Percentiles rank a stretch among this genome's conserved stretches.
Evolutionary conservation across 1,139 yeast species (phyloP).

Genomic region (Suhomyces maxii): DNA sequence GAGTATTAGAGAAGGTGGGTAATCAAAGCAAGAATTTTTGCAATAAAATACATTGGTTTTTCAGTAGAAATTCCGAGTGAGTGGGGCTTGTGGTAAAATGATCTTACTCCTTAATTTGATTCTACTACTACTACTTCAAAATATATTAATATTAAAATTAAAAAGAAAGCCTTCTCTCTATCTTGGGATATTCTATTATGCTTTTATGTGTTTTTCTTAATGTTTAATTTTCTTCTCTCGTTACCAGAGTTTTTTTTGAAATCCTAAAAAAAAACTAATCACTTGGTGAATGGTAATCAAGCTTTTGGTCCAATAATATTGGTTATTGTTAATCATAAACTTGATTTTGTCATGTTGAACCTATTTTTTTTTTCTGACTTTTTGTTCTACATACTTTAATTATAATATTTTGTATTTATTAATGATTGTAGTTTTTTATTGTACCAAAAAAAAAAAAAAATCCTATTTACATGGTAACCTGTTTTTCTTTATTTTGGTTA

Average conservation of each 20-base stretch:
- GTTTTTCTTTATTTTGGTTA: not conserved
- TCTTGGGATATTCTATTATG: conserved; percentile 5
- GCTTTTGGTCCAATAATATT: not conserved
- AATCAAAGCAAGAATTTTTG: not conserved
- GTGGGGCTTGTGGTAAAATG: not conserved
- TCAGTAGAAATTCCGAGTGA: not conserved
- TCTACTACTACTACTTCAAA: not conserved
- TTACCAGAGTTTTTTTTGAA: conserved; percentile 8
- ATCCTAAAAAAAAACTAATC: not conserved
- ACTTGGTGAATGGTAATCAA: not conserved
- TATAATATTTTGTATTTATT: not conserved
- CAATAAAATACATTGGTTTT: not conserved
- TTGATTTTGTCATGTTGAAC: not conserved
- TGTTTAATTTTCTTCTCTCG: conserved; percentile 31
- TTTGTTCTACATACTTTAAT: not conserved
- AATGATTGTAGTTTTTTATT: no score
- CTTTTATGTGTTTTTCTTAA: conserved; percentile 1
- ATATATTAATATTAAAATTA: no score
- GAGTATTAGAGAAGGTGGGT: not conserved
- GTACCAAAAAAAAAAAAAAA: not conserved
- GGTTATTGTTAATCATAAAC: not conserved
- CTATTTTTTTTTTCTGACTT: not conserved
- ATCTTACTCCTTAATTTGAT: not conserved
- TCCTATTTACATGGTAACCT: not conserved
- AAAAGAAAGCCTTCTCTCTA: not conserved